Evolutionary conservation across 2,329 filamentous ascomycete genomes (phyloP).

Genomic region (Hypoxylon sp.): DNA sequence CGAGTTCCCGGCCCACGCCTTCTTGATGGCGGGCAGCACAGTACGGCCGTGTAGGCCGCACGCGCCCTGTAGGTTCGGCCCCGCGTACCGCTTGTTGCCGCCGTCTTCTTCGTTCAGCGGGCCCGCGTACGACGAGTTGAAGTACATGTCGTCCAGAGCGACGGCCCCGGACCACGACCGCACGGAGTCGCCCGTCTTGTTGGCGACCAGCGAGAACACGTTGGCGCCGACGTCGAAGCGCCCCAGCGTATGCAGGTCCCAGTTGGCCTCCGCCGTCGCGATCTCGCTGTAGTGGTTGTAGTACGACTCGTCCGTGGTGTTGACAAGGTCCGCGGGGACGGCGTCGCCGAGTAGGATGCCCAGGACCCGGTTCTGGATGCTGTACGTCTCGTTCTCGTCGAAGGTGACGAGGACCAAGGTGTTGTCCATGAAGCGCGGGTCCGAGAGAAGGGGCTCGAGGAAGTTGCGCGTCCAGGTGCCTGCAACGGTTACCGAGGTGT

Average conservation of each 20-base stretch:
- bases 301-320: constrained; percentile 75
- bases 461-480: constrained; percentile 76
- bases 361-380: constrained; percentile 74
- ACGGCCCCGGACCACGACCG: constrained; percentile 53
- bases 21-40: constrained; percentile 55
- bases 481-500: constrained; percentile 75
- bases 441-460: constrained; percentile 74
- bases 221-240: constrained; percentile 80
- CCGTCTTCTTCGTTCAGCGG: constrained; percentile 56
- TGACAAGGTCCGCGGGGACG: constrained; percentile 72
- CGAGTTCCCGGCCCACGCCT: constrained; percentile 54
- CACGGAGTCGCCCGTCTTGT: constrained; percentile 68
- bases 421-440: constrained; percentile 78
- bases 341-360: constrained; percentile 79
- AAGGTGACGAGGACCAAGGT: constrained; percentile 83
- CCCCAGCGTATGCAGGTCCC: constrained; percentile 75
- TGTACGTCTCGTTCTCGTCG: constrained; percentile 81
- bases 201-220: constrained; percentile 71
- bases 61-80: constrained; percentile 54
- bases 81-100: constrained; percentile 53
- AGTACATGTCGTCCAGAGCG: constrained; percentile 57
- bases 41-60: constrained; percentile 48
- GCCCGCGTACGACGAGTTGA: constrained; percentile 68
- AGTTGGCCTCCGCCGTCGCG: constrained; percentile 76
- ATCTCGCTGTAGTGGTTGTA: constrained; percentile 80